Evolutionary conservation across 1,139 yeast genomes (phyloP), one percentile per base, ranked within the genome.

Genomic region (Saccharomyces hybrid): DNA sequence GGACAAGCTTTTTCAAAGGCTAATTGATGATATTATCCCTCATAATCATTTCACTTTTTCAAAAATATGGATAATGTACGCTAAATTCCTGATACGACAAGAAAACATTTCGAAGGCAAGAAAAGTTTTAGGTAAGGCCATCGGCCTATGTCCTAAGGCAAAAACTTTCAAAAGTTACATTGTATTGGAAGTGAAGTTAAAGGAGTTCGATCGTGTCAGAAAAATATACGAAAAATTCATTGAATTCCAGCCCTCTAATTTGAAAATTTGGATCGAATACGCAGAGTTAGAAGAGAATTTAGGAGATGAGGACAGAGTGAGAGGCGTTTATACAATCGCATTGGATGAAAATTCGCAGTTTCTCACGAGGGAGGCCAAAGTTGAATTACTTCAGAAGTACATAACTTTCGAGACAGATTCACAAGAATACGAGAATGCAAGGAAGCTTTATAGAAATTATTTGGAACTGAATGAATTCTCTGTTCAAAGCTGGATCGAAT

Each of bases 131-230:
- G 97, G 98, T 0, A 75, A 78, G 53, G 79, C 88, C 0, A 75
- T 93, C 42, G 98, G 96, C 0, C 65, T 74, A 19, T 75, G 77
- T 38, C 85, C 88, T 0, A 86, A 86, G 64, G 74, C 72, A 1
- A 81, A 80, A 53, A 70, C 88, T 0, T 84, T 84, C 66, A 74
- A 74, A 57, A 78, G 76, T 58, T 93, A 93, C 67, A 84, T 91
- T 54, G 75, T 62, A 3, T 53, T 77, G 48, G 81, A 78, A 57
- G 65, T 72, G 38, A 72, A 72, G 52, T 64, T 88, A 50, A 86
- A 86, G 31, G 90, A 87, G 62, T 85, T 86, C 77, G 95, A 86
- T 58, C 73, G 97, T 47, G 90, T 87, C 9, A 75, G 98, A 44
- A 80, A 73, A 63, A 66, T 93, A 6, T 90, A 82, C 65, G 88